Conservation (phyloP, 2,329 filamentous ascomycete genomes). For the Ascochyta lentis region DNA sequence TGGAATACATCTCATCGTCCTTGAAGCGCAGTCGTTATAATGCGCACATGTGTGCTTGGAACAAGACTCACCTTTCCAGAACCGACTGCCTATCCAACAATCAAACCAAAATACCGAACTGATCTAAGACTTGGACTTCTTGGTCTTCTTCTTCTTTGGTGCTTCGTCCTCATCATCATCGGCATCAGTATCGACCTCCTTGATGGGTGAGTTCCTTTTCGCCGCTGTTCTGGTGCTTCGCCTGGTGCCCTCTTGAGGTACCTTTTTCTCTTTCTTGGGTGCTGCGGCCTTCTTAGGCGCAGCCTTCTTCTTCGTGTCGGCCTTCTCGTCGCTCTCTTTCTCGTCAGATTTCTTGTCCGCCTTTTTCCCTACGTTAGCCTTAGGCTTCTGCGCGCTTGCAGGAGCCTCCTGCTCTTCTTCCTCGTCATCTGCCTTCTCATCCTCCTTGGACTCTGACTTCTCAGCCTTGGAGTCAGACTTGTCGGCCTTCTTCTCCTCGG, state of each 20-base stretch:
- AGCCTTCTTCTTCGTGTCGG: slow-evolving; percentile 27
- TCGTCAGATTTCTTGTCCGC: slow-evolving; percentile 18
- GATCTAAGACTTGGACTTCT: slow-evolving; percentile 18
- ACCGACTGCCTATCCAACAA: background rate
- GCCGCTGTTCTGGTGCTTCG: slow-evolving; percentile 26
- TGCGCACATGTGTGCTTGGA: background rate
- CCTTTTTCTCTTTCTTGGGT: slow-evolving; percentile 25
- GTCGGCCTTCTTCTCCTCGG: slow-evolving; percentile 27
- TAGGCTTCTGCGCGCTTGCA: slow-evolving; percentile 30
- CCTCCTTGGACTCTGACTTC: slow-evolving; percentile 24
- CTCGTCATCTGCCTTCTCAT: slow-evolving; percentile 23
- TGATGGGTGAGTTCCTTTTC: slow-evolving; percentile 27
- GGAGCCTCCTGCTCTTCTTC: slow-evolving; percentile 24
- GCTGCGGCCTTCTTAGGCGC: slow-evolving; percentile 25
- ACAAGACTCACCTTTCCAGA: background rate
- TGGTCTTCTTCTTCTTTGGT: slow-evolving; percentile 31
- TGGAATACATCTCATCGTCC: background rate
- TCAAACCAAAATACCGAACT: background rate
- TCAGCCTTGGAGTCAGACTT: slow-evolving; percentile 34
- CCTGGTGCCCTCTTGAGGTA: slow-evolving; percentile 29
- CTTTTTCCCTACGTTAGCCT: slow-evolving; percentile 30
- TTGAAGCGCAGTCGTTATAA: background rate
- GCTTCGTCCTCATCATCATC: slow-evolving; percentile 22
- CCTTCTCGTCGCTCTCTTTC: slow-evolving; percentile 26
- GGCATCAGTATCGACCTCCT: slow-evolving; percentile 25